A percentile compares a stretch with the other conserved stretches of the same genome.
Conservation (phyloP, 192 early-diverging fungal genomes). For the Entomortierella beljakovae region DNA sequence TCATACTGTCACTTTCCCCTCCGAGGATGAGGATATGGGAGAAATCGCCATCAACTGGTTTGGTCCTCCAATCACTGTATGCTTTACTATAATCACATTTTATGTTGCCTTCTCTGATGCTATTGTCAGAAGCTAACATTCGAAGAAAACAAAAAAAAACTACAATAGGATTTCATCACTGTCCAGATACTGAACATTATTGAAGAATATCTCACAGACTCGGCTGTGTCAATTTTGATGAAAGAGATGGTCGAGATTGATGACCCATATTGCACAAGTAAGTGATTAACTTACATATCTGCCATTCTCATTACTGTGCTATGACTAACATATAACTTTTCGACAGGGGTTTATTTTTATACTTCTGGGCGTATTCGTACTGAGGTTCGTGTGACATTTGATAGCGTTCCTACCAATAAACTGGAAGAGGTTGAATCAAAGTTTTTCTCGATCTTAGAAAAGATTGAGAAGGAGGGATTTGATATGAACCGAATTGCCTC, state of each 20-base stretch:
- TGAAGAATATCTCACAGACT: slow-evolving; percentile 66
- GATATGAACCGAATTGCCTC: slow-evolving; percentile 68
- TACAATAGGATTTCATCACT: slow-evolving; percentile 25
- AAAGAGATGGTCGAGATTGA: slow-evolving; percentile 73
- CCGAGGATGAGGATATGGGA: slow-evolving; percentile 72
- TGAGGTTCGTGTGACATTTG: slow-evolving; percentile 55
- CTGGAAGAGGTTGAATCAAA: slow-evolving; percentile 59
- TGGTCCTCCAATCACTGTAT: slow-evolving; percentile 64
- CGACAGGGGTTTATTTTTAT: slow-evolving; percentile 58
- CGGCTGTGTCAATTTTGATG: slow-evolving; percentile 64
- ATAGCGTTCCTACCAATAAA: slow-evolving; percentile 66
- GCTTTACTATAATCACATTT: slow-evolving; percentile 30
- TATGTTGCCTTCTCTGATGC: slow-evolving; percentile 9
- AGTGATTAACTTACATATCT: no score
- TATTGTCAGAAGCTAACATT: slow-evolving; percentile 38
- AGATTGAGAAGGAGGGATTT: slow-evolving; percentile 61
- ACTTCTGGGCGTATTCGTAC: slow-evolving; percentile 58
- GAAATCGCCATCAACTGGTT: slow-evolving; percentile 64
- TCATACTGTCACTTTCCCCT: slow-evolving; percentile 66
- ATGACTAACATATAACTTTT: not conserved
- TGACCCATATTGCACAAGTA: slow-evolving; percentile 70
- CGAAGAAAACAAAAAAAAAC: not conserved
- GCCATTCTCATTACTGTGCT: no score
- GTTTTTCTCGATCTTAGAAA: slow-evolving; percentile 59
- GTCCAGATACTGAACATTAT: slow-evolving; percentile 43